Conservation (phyloP, 1,284 basidiomycete species). For the Ceratorhiza oryzae-sativae region DNA sequence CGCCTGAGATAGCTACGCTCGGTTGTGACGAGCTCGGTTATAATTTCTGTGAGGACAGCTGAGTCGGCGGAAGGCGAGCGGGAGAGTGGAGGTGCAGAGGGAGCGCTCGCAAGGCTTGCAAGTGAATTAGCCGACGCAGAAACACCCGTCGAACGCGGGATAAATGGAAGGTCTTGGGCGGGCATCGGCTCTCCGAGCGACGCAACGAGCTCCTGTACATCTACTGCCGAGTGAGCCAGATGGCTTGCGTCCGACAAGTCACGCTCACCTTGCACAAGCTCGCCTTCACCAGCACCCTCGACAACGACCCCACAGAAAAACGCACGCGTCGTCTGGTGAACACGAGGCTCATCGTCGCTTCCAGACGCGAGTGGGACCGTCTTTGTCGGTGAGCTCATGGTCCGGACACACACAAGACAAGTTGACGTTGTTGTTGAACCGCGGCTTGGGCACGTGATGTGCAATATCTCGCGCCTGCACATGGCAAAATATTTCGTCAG, state of each 20-base stretch:
- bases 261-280: slow-evolving; percentile 69
- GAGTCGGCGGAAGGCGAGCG: slow-evolving; percentile 52
- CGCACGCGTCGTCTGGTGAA: slow-evolving; percentile 64
- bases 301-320: slow-evolving; percentile 85
- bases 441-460: not conserved
- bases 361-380: slow-evolving; percentile 33
- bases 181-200: slow-evolving; percentile 65
- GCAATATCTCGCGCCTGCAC: not conserved
- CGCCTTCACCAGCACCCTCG: slow-evolving; percentile 73
- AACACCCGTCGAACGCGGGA: slow-evolving; percentile 23
- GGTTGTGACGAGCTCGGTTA: slow-evolving; percentile 77
- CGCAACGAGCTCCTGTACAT: slow-evolving; percentile 77
- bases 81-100: slow-evolving; percentile 18
- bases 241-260: not conserved
- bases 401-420: not conserved
- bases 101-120: slow-evolving; percentile 13
- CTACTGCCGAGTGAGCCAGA: slow-evolving; percentile 52
- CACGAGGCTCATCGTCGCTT: slow-evolving; percentile 31
- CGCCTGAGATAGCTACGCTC: slow-evolving; percentile 80
- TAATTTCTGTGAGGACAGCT: slow-evolving; percentile 68
- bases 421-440: slow-evolving; percentile 37
- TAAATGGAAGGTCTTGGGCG: slow-evolving; percentile 14
- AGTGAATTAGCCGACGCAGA: slow-evolving; percentile 9
- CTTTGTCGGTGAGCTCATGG: slow-evolving; percentile 36
- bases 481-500: too few relatives aligned